Evolutionary conservation across 2,329 filamentous ascomycete genomes (phyloP), one percentile per base, ranked within the genome.

Genomic region (Neurospora sp.): DNA sequence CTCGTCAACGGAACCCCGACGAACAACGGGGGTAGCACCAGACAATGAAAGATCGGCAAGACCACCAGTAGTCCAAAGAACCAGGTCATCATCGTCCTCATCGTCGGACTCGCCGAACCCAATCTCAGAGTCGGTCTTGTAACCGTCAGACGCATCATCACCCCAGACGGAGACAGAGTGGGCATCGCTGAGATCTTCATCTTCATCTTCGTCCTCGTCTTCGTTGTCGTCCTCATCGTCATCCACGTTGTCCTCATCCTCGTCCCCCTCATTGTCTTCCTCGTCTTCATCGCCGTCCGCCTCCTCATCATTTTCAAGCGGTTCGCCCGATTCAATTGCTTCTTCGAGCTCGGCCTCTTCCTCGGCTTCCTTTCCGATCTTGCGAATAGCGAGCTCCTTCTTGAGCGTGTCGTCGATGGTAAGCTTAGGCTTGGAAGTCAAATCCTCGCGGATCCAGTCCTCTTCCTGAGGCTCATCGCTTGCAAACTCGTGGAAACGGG

Each of bases 371-470:
- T 93, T 90, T 67, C 90, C 95, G 36, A 98, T 82, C 72, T 91
- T 90, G 67, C 95, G 90, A 73, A 99, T 96, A 38, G 89, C 89
- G 72, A 93, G 93, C 81, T 99, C 96, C 80, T 97, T 96, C 78
- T 89, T 86, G 74, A 99, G 85, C 4, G 94, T 97, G 78, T 98
- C 96, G 74, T 91, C 89, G 73, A 99, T 90, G 4, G 94, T 98
- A 46, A 99, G 84, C 76, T 92, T 93, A 67, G 85, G 85, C 70
- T 85, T 85, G 73, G 89, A 84, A 39, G 87, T 86, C 8, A 86
- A 84, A 40, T 87, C 84, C 76, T 92, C 90, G 17, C 84, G 84
- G 38, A 96, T 92, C 96, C 96, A 99, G 76, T 97, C 94, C 70
- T 97, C 94, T 72, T 96, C 91, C 71, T 93, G 89, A 52, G 91